A percentile compares a stretch with the other conserved stretches of the same genome.
Conservation (phyloP, 352 stramenopile genomes). For the Phytophthora foliorum region DNA sequence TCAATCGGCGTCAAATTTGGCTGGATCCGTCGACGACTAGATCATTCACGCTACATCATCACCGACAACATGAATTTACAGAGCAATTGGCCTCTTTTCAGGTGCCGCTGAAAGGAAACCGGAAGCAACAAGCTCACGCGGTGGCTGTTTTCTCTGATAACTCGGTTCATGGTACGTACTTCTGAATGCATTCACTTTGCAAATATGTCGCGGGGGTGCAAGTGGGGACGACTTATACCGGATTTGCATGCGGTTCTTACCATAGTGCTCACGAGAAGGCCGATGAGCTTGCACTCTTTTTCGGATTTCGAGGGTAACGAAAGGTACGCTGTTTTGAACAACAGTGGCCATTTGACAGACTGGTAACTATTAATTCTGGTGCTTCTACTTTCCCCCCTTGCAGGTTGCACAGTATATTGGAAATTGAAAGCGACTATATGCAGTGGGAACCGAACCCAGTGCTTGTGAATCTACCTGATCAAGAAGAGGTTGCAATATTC, state of each 20-base stretch:
- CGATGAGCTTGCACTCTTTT: constrained; percentile 73
- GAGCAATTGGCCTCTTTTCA: constrained; percentile 76
- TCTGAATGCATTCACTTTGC: not conserved
- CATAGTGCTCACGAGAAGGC: constrained; percentile 57
- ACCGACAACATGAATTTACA: constrained; percentile 66
- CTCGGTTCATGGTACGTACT: constrained; percentile 64
- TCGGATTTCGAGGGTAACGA: constrained; percentile 56
- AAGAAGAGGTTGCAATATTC: constrained; percentile 62
- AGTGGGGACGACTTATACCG: not conserved
- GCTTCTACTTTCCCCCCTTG: not conserved
- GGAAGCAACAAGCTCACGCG: constrained; percentile 61
- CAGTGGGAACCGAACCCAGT: constrained; percentile 65
- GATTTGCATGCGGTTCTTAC: not conserved
- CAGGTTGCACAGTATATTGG: constrained; percentile 62
- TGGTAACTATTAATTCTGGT: not conserved
- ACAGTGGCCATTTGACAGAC: not conserved
- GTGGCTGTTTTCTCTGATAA: constrained; percentile 68
- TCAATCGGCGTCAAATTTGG: constrained; percentile 66
- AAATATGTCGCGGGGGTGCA: not conserved
- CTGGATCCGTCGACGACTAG: constrained; percentile 69
- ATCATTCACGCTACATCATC: constrained; percentile 63
- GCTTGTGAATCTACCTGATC: constrained; percentile 53
- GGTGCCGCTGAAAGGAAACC: constrained; percentile 66
- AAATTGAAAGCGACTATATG: constrained; percentile 78
- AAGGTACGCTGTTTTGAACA: constrained; percentile 28